Percentiles rank a stretch among this genome's conserved stretches.
phyloP scores from a whole-genome alignment of 2,329 filamentous ascomycete genomes.

The Fusarium citri region DNA sequence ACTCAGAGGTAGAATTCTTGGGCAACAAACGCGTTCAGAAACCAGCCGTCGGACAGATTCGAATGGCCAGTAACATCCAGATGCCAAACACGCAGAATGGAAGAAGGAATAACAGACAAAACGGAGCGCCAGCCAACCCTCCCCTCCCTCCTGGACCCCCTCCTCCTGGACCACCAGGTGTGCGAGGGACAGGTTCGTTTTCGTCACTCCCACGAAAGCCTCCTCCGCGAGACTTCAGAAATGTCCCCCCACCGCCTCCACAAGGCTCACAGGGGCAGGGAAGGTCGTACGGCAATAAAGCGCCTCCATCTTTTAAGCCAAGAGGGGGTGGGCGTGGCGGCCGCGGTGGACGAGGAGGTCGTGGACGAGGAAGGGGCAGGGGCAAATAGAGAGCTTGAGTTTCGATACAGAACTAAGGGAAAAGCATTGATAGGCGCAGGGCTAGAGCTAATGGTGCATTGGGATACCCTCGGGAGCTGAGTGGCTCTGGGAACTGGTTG shows the following conservation, averaged over 20 bases:
- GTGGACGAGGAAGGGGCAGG: conserved; percentile 48
- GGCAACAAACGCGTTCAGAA: conserved; percentile 51
- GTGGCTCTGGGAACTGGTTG: conserved; percentile 35
- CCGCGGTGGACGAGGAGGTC: conserved; percentile 45
- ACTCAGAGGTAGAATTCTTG: conserved; percentile 60
- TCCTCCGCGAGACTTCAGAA: conserved; percentile 46
- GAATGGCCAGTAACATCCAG: conserved; percentile 56
- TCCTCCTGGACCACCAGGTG: conserved; percentile 46
- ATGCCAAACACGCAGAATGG: conserved; percentile 46
- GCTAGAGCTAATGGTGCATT: conserved; percentile 20
- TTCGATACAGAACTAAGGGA: neutral
- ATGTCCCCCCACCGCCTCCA: conserved; percentile 46
- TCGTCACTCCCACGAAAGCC: conserved; percentile 49
- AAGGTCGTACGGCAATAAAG: conserved; percentile 27
- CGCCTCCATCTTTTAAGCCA: conserved; percentile 33
- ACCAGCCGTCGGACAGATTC: conserved; percentile 52
- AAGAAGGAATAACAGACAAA: conserved; percentile 34
- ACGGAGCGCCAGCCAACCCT: conserved; percentile 46
- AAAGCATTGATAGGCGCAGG: conserved; percentile 18
- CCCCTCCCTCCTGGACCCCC: conserved; percentile 56
- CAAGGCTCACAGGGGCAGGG: conserved; percentile 30
- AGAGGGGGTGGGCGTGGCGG: conserved; percentile 42
- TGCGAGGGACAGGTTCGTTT: conserved; percentile 41
- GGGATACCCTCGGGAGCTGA: conserved; percentile 24
- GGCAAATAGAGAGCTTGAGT: conserved; percentile 38